Percentiles rank a stretch among this genome's conserved stretches.
Conservation (phyloP, 202 grass and related monocot species). For the Digitaria exilis region DNA sequence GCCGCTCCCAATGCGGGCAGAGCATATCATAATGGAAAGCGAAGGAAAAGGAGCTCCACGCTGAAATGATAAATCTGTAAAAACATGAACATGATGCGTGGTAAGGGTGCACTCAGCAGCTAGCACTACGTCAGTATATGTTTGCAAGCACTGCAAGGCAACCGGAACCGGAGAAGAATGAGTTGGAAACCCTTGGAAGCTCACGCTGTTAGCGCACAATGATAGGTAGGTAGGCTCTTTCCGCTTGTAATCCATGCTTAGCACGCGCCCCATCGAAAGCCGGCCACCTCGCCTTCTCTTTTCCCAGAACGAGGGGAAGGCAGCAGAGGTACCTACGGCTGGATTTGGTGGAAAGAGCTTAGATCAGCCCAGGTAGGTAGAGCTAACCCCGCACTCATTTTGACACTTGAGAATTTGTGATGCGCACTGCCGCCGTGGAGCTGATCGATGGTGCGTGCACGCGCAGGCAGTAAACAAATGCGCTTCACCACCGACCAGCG, state of each 20-base stretch:
- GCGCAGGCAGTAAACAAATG: slow-evolving; percentile 41
- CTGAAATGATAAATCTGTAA: background rate
- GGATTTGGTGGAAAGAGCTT: slow-evolving; percentile 51
- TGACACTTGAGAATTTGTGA: slow-evolving; percentile 32
- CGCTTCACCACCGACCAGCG: slow-evolving; percentile 23
- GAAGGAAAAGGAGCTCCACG: background rate
- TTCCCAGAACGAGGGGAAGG: slow-evolving; percentile 34
- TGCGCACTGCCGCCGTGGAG: background rate
- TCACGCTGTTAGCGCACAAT: slow-evolving; percentile 17
- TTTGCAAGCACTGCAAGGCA: background rate
- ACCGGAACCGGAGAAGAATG: background rate
- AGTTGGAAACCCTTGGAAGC: background rate
- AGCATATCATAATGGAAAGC: slow-evolving; percentile 6
- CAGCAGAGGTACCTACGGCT: slow-evolving; percentile 32
- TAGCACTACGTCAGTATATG: too few relatives aligned
- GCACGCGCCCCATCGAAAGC: slow-evolving; percentile 8
- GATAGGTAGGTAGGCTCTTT: background rate
- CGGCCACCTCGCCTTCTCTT: background rate
- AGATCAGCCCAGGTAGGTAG: slow-evolving; percentile 36
- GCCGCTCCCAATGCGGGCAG: background rate
- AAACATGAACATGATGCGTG: background rate
- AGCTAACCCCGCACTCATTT: slow-evolving; percentile 54
- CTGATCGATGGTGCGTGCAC: background rate
- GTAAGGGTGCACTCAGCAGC: background rate
- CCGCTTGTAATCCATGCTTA: background rate